A percentile compares a stretch with the other conserved stretches of the same genome.
Evolutionary conservation across 805 yeast genomes (phyloP).

Genomic region (Yarrowia sp.): DNA sequence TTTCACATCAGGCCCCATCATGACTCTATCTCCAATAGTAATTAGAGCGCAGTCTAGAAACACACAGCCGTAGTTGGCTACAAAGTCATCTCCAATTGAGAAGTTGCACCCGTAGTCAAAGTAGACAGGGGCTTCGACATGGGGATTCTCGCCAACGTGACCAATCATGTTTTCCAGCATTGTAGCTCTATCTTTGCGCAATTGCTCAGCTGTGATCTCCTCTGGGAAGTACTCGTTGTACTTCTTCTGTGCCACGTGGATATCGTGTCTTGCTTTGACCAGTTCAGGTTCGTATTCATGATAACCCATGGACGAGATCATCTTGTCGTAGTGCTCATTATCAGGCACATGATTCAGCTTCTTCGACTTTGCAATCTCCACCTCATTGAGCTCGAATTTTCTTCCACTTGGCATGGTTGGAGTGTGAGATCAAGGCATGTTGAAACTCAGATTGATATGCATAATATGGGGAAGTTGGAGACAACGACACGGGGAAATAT

Average conservation of each 20-base stretch:
- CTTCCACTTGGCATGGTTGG: constrained; percentile 6
- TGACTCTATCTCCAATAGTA: constrained; percentile 63
- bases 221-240: constrained; percentile 46
- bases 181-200: constrained; percentile 51
- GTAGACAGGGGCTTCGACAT: constrained; percentile 63
- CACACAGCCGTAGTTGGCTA: constrained; percentile 60
- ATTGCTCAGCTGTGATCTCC: constrained; percentile 45
- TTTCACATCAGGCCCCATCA: constrained; percentile 69
- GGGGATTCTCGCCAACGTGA: constrained; percentile 52
- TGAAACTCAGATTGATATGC: neutral
- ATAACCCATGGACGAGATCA: constrained; percentile 63
- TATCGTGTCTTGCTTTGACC: constrained; percentile 45
- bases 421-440: neutral
- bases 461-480: neutral
- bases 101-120: constrained; percentile 75
- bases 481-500: neutral
- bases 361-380: constrained; percentile 10
- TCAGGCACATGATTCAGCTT: constrained; percentile 18
- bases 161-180: constrained; percentile 58
- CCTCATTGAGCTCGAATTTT: constrained; percentile 15
- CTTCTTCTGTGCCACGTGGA: constrained; percentile 47
- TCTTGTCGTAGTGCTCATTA: constrained; percentile 57
- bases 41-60: constrained; percentile 68
- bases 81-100: constrained; percentile 62
- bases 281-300: constrained; percentile 48